phyloP scores from a whole-genome alignment of 495 filamentous ascomycete species.

The Beverwykella pulmonaria region DNA sequence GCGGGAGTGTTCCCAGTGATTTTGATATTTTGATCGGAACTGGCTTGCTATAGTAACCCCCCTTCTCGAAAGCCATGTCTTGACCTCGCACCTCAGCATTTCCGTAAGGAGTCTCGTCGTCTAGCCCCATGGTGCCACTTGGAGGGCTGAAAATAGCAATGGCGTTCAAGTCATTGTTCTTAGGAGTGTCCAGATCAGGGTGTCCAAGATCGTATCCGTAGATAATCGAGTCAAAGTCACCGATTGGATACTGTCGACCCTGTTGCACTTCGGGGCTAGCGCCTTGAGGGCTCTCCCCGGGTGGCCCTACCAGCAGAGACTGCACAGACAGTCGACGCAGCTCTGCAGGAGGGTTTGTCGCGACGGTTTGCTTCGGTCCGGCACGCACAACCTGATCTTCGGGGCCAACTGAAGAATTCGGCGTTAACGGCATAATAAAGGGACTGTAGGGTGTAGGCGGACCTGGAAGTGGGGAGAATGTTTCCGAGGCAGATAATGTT shows the following conservation, averaged over 20 bases:
- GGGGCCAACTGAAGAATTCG: constrained; percentile 35
- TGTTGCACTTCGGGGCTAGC: constrained; percentile 20
- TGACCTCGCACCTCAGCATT: constrained; percentile 37
- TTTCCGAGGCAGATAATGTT: constrained; percentile 25
- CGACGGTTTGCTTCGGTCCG: not conserved
- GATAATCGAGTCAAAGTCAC: constrained; percentile 27
- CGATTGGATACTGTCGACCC: constrained; percentile 36
- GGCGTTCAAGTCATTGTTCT: constrained; percentile 65
- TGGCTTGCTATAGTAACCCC: constrained; percentile 69
- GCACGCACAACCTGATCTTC: constrained; percentile 24
- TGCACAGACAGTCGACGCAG: constrained; percentile 46
- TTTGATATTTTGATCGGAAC: constrained; percentile 69
- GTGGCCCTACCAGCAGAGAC: constrained; percentile 43
- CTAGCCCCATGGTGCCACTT: constrained; percentile 52
- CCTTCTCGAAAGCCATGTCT: constrained; percentile 55
- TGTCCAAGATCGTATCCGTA: constrained; percentile 72
- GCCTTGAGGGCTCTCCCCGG: constrained; percentile 26
- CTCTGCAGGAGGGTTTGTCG: constrained; percentile 34
- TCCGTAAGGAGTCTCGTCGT: constrained; percentile 40
- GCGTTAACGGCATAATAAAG: constrained; percentile 32
- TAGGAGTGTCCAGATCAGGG: constrained; percentile 67
- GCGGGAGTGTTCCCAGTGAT: constrained; percentile 63
- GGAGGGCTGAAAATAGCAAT: constrained; percentile 54
- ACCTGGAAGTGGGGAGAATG: constrained; percentile 35
- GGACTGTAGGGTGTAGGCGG: constrained; percentile 36